Evolutionary conservation across 2,329 filamentous ascomycete genomes (phyloP).

Genomic region (Aspergillus jensenii): DNA sequence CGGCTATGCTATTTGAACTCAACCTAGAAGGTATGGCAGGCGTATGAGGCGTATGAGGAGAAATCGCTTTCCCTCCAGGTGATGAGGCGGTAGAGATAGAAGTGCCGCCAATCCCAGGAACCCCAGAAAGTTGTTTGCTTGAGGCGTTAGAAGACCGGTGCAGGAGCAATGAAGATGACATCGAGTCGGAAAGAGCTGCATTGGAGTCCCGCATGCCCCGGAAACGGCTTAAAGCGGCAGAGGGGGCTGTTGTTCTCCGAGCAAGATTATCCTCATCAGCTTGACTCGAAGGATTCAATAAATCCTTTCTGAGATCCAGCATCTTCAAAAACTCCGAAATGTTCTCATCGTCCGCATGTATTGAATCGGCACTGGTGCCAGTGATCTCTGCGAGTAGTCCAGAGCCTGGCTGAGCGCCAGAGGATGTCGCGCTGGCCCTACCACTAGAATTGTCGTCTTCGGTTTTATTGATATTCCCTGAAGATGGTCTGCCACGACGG

Average conservation of each 20-base stretch:
- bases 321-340: slow-evolving; percentile 91
- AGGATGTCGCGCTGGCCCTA: slow-evolving; percentile 51
- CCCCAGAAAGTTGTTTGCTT: slow-evolving; percentile 68
- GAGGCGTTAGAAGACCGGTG: slow-evolving; percentile 78
- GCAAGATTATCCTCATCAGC: slow-evolving; percentile 64
- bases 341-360: slow-evolving; percentile 82
- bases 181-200: slow-evolving; percentile 83
- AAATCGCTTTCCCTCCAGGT: slow-evolving; percentile 77
- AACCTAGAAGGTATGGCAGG: slow-evolving; percentile 92
- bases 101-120: slow-evolving; percentile 60
- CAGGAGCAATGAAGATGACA: slow-evolving; percentile 84
- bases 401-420: slow-evolving; percentile 67
- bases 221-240: slow-evolving; percentile 78
- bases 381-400: slow-evolving; percentile 71
- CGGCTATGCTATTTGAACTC: slow-evolving; percentile 82
- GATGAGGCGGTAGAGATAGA: slow-evolving; percentile 84
- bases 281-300: slow-evolving; percentile 64
- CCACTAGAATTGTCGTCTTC: slow-evolving; percentile 61
- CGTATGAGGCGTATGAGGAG: slow-evolving; percentile 86
- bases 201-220: slow-evolving; percentile 88
- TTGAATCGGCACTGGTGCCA: slow-evolving; percentile 63
- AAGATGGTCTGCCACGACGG: slow-evolving; percentile 73
- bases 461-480: slow-evolving; percentile 64
- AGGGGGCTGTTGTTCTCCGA: slow-evolving; percentile 74
- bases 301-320: slow-evolving; percentile 83